Percentiles rank a stretch among this genome's conserved stretches.
phyloP scores from a whole-genome alignment of 2,329 filamentous ascomycete genomes.

The Periglandula ipomoeae region DNA sequence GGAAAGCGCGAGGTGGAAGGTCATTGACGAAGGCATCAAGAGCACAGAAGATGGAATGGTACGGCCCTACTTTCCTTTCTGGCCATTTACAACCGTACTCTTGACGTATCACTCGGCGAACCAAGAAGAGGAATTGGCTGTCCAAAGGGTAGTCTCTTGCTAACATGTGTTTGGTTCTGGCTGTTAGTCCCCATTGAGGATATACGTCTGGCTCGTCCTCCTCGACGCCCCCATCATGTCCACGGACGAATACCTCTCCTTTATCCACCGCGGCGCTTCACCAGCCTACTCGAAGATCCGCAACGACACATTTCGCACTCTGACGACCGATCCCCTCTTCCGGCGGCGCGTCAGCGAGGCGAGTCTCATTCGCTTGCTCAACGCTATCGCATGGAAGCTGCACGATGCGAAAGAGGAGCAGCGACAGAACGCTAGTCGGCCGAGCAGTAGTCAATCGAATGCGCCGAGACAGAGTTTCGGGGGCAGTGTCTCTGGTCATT shows the following conservation, averaged over 20 bases:
- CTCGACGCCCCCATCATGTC: conserved; percentile 77
- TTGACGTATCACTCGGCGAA: not conserved
- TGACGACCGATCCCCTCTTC: conserved; percentile 96
- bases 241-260: conserved; percentile 79
- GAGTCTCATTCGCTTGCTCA: conserved; percentile 85
- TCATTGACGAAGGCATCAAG: conserved; percentile 67
- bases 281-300: conserved; percentile 95
- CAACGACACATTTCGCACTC: conserved; percentile 94
- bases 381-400: conserved; percentile 89
- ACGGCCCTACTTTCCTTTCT: conserved; percentile 14
- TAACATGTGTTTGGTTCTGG: not conserved
- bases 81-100: not conserved
- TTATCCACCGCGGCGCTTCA: conserved; percentile 88
- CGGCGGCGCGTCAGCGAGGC: conserved; percentile 91
- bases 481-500: conserved; percentile 26
- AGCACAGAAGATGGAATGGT: conserved; percentile 77
- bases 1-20: conserved; percentile 62
- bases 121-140: not conserved
- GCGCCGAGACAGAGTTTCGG: conserved; percentile 23
- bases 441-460: conserved; percentile 28
- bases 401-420: conserved; percentile 62
- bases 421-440: conserved; percentile 23
- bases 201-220: conserved; percentile 93
- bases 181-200: conserved; percentile 72
- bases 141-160: not conserved